phyloP scores from a whole-genome alignment of 2,329 filamentous ascomycete species.

The Fusarium kyushuense region DNA sequence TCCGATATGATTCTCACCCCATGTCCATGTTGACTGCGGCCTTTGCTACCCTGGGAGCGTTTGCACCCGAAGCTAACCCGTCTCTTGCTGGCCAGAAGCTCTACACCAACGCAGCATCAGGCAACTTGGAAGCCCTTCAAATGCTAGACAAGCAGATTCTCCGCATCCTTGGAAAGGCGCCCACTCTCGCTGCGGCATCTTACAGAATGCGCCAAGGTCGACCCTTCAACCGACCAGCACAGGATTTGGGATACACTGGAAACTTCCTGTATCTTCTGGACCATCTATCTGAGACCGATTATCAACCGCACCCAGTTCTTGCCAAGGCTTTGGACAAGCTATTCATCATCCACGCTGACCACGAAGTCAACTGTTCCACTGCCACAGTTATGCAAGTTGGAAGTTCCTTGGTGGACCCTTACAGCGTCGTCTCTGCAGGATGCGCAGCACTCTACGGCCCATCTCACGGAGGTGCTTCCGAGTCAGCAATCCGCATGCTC shows the following conservation, averaged over 20 bases:
- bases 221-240: constrained; percentile 62
- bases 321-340: constrained; percentile 65
- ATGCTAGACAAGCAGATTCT: constrained; percentile 65
- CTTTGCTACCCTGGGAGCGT: constrained; percentile 63
- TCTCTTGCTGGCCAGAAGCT: constrained; percentile 63
- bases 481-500: constrained; percentile 67
- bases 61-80: constrained; percentile 63
- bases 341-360: constrained; percentile 68
- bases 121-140: constrained; percentile 56
- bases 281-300: constrained; percentile 60
- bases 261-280: constrained; percentile 69
- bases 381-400: constrained; percentile 68
- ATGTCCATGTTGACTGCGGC: constrained; percentile 65
- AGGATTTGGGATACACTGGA: constrained; percentile 63
- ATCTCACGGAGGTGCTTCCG: constrained; percentile 70
- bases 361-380: constrained; percentile 69
- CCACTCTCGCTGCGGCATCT: constrained; percentile 62
- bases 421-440: constrained; percentile 63
- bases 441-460: constrained; percentile 68
- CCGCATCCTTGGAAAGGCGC: constrained; percentile 64
- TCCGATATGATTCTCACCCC: constrained; percentile 64
- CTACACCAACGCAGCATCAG: constrained; percentile 60
- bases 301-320: constrained; percentile 62
- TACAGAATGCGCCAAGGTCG: constrained; percentile 66
- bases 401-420: constrained; percentile 67